Evolutionary conservation across 2,329 filamentous ascomycete species (phyloP).

Genomic region (Juglanconis juglandina): DNA sequence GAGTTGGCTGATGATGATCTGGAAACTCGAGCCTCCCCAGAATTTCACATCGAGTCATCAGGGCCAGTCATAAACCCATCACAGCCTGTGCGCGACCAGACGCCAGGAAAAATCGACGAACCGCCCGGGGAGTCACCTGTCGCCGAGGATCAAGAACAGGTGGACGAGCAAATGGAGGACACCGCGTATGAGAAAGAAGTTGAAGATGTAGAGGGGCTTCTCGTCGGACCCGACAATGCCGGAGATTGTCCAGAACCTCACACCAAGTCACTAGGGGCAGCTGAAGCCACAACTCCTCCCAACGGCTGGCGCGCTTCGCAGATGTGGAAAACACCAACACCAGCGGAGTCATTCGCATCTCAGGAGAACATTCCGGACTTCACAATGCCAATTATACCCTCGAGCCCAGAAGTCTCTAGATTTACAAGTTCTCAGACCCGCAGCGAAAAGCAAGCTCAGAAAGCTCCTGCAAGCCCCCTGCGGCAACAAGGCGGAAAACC

Average conservation of each 20-base stretch:
- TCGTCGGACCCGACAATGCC: neutral
- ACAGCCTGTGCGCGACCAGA: neutral
- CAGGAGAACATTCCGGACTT: neutral
- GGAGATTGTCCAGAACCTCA: conserved; percentile 1
- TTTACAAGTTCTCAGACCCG: neutral
- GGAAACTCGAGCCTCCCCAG: neutral
- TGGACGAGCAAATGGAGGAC: neutral
- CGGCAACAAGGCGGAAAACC: neutral
- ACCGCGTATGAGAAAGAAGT: neutral
- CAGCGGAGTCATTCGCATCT: conserved; percentile 11
- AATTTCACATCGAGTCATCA: neutral
- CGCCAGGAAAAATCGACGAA: neutral
- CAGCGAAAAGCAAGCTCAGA: neutral
- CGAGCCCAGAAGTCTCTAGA: neutral
- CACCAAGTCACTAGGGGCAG: neutral
- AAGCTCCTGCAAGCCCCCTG: neutral
- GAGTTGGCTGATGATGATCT: neutral
- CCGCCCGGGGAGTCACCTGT: neutral
- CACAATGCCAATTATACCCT: neutral
- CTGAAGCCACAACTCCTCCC: neutral
- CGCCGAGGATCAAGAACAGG: neutral
- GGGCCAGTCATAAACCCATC: neutral
- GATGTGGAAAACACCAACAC: neutral
- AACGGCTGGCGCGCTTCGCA: neutral
- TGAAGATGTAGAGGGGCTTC: neutral